Evolutionary conservation across 2,329 filamentous ascomycete genomes (phyloP).

Genomic region (Cylindrodendrum hubeiense): DNA sequence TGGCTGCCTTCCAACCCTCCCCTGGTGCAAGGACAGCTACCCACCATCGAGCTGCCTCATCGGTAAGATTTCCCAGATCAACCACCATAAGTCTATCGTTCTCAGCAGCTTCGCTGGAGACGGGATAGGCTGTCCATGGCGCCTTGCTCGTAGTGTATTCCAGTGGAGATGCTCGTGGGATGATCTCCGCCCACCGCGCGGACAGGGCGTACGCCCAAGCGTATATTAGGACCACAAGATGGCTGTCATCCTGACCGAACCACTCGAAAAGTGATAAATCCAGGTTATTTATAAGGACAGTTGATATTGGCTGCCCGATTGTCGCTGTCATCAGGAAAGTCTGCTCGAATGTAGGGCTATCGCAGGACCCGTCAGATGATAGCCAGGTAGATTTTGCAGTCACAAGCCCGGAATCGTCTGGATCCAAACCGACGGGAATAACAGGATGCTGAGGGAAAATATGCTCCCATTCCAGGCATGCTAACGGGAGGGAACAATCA

Average conservation of each 20-base stretch:
- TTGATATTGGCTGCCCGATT: conserved; percentile 3
- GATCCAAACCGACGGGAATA: conserved; percentile 5
- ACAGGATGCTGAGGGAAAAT: conserved; percentile 13
- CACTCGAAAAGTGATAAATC: background rate
- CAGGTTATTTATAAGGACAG: background rate
- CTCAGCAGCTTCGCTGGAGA: background rate
- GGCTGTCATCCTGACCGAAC: conserved; percentile 18
- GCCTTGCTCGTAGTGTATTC: conserved; percentile 22
- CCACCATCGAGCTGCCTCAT: conserved; percentile 27
- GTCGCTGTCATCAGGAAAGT: conserved; percentile 3
- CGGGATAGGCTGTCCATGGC: background rate
- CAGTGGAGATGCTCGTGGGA: conserved; percentile 12
- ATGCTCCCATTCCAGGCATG: conserved; percentile 10
- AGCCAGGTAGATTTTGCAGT: conserved; percentile 15
- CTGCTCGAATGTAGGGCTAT: conserved; percentile 13
- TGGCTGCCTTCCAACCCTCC: conserved; percentile 23
- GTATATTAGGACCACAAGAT: conserved; percentile 16
- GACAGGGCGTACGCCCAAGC: conserved; percentile 29
- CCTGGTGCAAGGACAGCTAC: conserved; percentile 22
- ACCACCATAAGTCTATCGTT: background rate
- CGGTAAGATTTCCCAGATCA: background rate
- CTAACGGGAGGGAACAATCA: conserved; percentile 4
- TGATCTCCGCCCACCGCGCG: conserved; percentile 17
- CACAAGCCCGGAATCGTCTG: conserved; percentile 12
- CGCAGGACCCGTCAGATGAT: conserved; percentile 1